These are phyloP conservation scores for Lentinula raphanica DNA, from an alignment of 768 basidiomycete species.

Conservation along the genomic window DNA sequence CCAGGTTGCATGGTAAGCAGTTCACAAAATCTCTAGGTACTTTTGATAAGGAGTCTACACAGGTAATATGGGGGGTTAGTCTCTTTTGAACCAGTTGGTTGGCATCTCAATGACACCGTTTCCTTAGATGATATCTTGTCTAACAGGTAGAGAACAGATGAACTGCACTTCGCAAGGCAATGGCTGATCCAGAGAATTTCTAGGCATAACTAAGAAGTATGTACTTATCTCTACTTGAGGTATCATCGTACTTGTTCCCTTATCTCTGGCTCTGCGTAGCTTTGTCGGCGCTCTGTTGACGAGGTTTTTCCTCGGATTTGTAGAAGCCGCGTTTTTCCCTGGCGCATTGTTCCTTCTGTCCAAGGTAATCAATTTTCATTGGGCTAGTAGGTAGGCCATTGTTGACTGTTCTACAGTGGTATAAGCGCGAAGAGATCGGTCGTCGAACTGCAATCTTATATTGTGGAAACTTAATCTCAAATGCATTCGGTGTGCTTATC, in stretches of 20 bases:
- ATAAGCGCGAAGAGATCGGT: constrained; percentile 39
- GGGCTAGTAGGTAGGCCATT: neutral
- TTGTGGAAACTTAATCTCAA: constrained; percentile 47
- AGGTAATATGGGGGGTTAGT: neutral
- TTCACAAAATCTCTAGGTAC: neutral
- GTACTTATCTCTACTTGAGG: neutral
- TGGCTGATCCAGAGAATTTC: neutral
- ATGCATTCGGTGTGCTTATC: constrained; percentile 40
- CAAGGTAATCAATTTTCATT: constrained; percentile 2
- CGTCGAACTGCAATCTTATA: constrained; percentile 36
- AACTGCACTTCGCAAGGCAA: neutral
- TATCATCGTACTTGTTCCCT: neutral
- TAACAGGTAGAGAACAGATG: constrained; percentile 28
- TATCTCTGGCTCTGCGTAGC: constrained; percentile 13
- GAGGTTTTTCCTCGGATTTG: constrained; percentile 44
- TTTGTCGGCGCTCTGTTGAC: constrained; percentile 38
- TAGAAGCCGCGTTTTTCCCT: constrained; percentile 44
- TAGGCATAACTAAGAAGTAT: constrained; percentile 26
- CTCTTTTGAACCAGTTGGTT: constrained; percentile 12
- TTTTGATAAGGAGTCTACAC: neutral
- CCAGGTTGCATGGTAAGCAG: constrained; percentile 38
- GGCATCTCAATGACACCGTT: neutral
- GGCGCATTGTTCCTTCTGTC: constrained; percentile 32
- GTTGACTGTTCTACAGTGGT: constrained; percentile 24
- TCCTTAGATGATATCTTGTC: constrained; percentile 45